Evolutionary conservation across 805 yeast species (phyloP).

Genomic region (Crinitomyces ghanaensis): DNA sequence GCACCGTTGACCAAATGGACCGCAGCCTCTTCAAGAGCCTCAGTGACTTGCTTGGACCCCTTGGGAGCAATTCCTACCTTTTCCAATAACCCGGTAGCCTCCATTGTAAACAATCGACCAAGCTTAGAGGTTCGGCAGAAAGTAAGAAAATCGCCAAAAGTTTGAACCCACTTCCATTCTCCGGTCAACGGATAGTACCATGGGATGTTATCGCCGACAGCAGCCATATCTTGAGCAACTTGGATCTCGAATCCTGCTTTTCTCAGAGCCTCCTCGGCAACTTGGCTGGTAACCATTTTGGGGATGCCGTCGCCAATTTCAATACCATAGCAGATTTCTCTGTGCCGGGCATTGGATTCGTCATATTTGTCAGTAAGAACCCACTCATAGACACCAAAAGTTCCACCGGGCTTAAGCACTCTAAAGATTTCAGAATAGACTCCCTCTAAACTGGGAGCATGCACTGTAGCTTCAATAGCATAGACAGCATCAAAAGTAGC

Average conservation of each 20-base stretch:
- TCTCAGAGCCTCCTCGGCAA: slow-evolving; percentile 78
- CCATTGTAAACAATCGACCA: slow-evolving; percentile 81
- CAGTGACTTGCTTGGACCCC: slow-evolving; percentile 83
- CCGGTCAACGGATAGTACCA: slow-evolving; percentile 98
- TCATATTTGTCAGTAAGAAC: slow-evolving; percentile 94
- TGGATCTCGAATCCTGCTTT: slow-evolving; percentile 79
- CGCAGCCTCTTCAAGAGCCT: slow-evolving; percentile 94
- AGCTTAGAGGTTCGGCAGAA: slow-evolving; percentile 76
- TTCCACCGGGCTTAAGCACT: slow-evolving; percentile 95
- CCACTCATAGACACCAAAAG: slow-evolving; percentile 98
- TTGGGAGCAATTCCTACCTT: slow-evolving; percentile 80
- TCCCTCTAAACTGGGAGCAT: slow-evolving; percentile 93
- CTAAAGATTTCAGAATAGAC: slow-evolving; percentile 90
- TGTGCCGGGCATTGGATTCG: slow-evolving; percentile 75
- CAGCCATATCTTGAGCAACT: slow-evolving; percentile 73
- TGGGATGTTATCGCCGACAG: slow-evolving; percentile 70
- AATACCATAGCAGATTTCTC: slow-evolving; percentile 91
- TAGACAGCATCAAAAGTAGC: slow-evolving; percentile 91
- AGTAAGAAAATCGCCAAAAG: slow-evolving; percentile 65
- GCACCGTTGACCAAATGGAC: slow-evolving; percentile 93
- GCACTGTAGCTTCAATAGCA: slow-evolving; percentile 98
- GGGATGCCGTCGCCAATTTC: slow-evolving; percentile 99
- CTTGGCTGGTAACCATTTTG: slow-evolving; percentile 78
- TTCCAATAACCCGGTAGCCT: slow-evolving; percentile 72
- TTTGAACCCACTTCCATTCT: slow-evolving; percentile 80